A percentile compares a stretch with the other conserved stretches of the same genome.
These are phyloP conservation scores for Moelleriella libera DNA, from an alignment of 2,329 filamentous ascomycete genomes.

Conservation along the genomic window DNA sequence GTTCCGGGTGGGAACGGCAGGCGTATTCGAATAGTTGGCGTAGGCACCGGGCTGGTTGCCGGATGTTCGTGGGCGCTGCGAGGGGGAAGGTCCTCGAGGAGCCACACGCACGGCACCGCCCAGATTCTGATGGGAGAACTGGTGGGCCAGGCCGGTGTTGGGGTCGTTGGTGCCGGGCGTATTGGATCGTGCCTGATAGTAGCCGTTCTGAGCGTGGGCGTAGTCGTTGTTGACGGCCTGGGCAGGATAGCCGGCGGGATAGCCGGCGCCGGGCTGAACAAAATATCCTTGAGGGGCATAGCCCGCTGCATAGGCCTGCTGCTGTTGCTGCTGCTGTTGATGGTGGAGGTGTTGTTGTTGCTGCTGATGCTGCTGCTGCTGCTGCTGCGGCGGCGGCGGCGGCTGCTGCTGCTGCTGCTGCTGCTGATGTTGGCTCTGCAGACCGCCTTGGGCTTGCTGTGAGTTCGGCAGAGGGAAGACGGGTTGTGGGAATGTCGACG, in stretches of 20 bases:
- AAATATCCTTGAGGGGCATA: constrained; percentile 41
- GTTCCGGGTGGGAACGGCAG: constrained; percentile 49
- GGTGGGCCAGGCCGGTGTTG: constrained; percentile 82
- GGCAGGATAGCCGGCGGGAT: constrained; percentile 27
- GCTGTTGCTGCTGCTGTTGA: constrained; percentile 19
- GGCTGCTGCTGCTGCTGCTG: constrained; percentile 24
- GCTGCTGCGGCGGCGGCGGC: constrained; percentile 23
- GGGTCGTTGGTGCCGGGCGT: constrained; percentile 60
- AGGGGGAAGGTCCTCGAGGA: constrained; percentile 52
- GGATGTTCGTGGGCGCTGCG: constrained; percentile 71
- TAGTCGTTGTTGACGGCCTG: constrained; percentile 31
- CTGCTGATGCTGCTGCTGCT: constrained; percentile 25
- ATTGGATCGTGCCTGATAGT: constrained; percentile 38
- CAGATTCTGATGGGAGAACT: constrained; percentile 94
- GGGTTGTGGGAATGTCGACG: constrained; percentile 91
- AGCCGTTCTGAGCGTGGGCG: constrained; percentile 29
- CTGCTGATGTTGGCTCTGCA: constrained; percentile 14
- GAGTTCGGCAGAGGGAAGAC: constrained; percentile 35
- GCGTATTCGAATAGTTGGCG: constrained; percentile 44
- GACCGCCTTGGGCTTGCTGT: constrained; percentile 22
- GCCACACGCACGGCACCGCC: constrained; percentile 55
- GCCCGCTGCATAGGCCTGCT: constrained; percentile 33
- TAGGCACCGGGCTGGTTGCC: constrained; percentile 55
- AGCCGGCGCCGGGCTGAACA: constrained; percentile 44
- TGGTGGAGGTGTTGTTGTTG: constrained; percentile 22